These are phyloP conservation scores for Nicotiana sylvestris DNA, from an alignment of 257 asterid species.

Conservation along the genomic window DNA sequence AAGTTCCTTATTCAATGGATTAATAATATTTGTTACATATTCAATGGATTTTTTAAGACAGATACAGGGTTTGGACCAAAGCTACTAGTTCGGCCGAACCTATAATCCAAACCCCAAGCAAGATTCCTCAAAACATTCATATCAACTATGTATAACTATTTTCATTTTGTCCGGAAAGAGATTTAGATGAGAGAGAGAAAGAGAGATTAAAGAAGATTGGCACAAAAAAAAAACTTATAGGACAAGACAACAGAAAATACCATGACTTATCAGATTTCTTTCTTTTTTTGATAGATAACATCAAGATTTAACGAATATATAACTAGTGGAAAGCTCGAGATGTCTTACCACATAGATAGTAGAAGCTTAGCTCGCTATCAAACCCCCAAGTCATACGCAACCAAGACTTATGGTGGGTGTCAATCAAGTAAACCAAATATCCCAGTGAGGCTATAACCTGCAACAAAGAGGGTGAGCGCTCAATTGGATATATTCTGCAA, in stretches of 20 bases:
- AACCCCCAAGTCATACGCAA: constrained; percentile 79
- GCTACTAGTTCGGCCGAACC: too few species aligned
- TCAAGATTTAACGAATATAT: not conserved
- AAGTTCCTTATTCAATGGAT: too few species aligned
- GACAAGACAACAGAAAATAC: not conserved
- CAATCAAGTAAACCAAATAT: constrained; percentile 64
- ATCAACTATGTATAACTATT: not conserved
- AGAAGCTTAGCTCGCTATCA: constrained; percentile 71
- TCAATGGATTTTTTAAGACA: too few species aligned
- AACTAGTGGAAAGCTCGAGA: constrained; percentile 12
- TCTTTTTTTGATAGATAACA: not conserved
- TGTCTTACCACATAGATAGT: constrained; percentile 80
- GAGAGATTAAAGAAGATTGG: not conserved
- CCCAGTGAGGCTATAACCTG: constrained; percentile 74
- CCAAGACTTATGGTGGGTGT: constrained; percentile 64
- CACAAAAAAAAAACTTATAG: not conserved
- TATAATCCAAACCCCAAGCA: too few species aligned
- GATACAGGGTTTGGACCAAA: too few species aligned
- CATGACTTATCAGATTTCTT: not conserved
- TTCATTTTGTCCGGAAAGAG: not conserved
- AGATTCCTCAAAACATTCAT: not conserved
- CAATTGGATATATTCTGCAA: not conserved
- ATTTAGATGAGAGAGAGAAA: not conserved
- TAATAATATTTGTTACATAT: too few species aligned
- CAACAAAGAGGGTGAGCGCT: constrained; percentile 21